A percentile compares a stretch with the other conserved stretches of the same genome.
Evolutionary conservation across 495 filamentous ascomycete genomes (phyloP).

Genomic region (Neurospora cerealis): DNA sequence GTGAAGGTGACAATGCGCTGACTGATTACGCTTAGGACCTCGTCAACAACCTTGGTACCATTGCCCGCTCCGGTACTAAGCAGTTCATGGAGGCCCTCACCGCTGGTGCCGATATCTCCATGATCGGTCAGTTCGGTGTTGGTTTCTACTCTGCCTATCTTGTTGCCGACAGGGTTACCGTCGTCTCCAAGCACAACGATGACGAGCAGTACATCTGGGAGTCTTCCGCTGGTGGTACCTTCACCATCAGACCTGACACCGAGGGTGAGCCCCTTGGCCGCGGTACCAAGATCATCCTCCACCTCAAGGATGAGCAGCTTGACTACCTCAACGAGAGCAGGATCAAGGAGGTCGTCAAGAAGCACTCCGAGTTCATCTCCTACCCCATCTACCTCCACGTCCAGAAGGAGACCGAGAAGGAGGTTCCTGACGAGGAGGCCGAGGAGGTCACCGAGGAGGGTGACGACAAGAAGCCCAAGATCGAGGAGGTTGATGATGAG

Average conservation of each 20-base stretch:
- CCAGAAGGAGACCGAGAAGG: conserved; percentile 96
- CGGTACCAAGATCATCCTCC: conserved; percentile 94
- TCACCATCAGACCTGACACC: conserved; percentile 84
- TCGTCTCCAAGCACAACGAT: conserved; percentile 97
- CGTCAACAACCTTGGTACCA: conserved; percentile 99
- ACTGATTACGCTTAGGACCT: conserved; percentile 54
- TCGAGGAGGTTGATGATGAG: conserved; percentile 69
- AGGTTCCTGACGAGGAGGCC: conserved; percentile 95
- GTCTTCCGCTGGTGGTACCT: conserved; percentile 93
- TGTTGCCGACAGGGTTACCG: conserved; percentile 91
- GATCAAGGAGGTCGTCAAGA: conserved; percentile 99
- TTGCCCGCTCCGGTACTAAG: conserved; percentile 97
- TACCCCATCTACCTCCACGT: conserved; percentile 99
- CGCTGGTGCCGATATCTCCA: conserved; percentile 98
- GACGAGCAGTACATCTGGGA: conserved; percentile 99
- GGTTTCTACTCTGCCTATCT: conserved; percentile 99
- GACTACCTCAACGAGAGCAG: conserved; percentile 98
- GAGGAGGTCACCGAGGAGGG: conserved; percentile 60
- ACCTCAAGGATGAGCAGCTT: conserved; percentile 97
- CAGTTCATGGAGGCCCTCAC: conserved; percentile 99
- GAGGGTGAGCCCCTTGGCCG: conserved; percentile 85
- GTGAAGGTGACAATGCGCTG: conserved; percentile 7
- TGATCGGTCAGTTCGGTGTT: conserved; percentile 99
- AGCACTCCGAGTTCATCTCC: conserved; percentile 99
- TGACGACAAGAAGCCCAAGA: conserved; percentile 76